phyloP scores from a whole-genome alignment of 139 green algal genomes.

The Nannochloris sp. region DNA sequence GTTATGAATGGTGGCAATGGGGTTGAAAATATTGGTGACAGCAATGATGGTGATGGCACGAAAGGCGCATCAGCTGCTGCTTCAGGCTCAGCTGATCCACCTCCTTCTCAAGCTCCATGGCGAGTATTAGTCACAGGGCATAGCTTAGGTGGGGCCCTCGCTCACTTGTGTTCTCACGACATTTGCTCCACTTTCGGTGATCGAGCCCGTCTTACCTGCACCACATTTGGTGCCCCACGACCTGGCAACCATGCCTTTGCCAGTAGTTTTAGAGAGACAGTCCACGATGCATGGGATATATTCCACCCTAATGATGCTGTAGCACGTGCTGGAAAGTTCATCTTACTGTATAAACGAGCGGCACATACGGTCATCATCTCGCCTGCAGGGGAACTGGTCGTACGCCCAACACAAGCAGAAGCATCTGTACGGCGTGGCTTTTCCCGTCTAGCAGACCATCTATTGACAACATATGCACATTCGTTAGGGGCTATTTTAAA shows the following conservation, averaged over 20 bases:
- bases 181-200: neutral
- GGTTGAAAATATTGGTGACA: neutral
- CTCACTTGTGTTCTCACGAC: neutral
- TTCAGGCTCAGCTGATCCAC: neutral
- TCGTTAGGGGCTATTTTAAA: no score
- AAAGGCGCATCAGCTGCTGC: neutral
- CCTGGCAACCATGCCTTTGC: slow-evolving; percentile 48
- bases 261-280: slow-evolving; percentile 16
- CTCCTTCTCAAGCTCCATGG: neutral
- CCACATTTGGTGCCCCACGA: slow-evolving; percentile 42
- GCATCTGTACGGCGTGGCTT: slow-evolving; percentile 14
- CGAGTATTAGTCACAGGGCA: neutral
- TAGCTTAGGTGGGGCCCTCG: neutral
- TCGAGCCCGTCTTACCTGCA: neutral
- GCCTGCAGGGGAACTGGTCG: slow-evolving; percentile 34
- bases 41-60: neutral
- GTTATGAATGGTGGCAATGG: neutral
- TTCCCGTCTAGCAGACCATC: no score
- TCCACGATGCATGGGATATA: slow-evolving; percentile 41
- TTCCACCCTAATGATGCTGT: slow-evolving; percentile 17
- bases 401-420: slow-evolving; percentile 26
- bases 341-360: slow-evolving; percentile 39
- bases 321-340: slow-evolving; percentile 25
- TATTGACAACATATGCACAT: no score
- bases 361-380: slow-evolving; percentile 41